Evolutionary conservation across 2,329 filamentous ascomycete genomes (phyloP).

Genomic region (Penicillium sp.): DNA sequence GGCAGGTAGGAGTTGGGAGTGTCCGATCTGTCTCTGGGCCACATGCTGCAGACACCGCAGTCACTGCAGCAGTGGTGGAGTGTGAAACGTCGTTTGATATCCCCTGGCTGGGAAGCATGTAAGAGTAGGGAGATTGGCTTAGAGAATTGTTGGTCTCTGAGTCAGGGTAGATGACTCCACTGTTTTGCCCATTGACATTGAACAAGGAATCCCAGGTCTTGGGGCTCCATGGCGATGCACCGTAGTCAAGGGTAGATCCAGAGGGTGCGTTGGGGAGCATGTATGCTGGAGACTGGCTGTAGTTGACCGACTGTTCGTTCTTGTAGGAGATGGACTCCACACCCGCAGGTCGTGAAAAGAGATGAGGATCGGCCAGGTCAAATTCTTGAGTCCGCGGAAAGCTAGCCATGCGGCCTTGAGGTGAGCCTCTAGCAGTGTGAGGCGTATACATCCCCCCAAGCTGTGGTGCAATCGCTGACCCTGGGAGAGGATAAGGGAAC

Average conservation of each 20-base stretch:
- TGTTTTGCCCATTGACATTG: conserved; percentile 19
- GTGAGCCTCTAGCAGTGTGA: conserved; percentile 14
- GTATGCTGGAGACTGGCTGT: conserved; percentile 34
- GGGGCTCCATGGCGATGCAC: conserved; percentile 23
- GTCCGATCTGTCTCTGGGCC: conserved; percentile 30
- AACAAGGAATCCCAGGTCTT: conserved; percentile 29
- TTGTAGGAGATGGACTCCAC: conserved; percentile 31
- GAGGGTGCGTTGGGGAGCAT: conserved; percentile 33
- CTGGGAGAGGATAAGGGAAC: conserved; percentile 29
- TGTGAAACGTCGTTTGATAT: conserved; percentile 25
- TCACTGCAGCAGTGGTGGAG: conserved; percentile 14
- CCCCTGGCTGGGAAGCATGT: conserved; percentile 28
- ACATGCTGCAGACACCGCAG: conserved; percentile 8
- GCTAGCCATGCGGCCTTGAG: conserved; percentile 16
- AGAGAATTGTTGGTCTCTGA: conserved; percentile 24
- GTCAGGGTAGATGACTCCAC: conserved; percentile 27
- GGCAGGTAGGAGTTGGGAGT: conserved; percentile 31
- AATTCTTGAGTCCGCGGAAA: conserved; percentile 24
- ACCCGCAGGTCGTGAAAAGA: conserved; percentile 20
- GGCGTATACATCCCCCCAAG: conserved; percentile 18
- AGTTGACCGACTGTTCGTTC: conserved; percentile 30
- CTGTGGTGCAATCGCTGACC: conserved; percentile 14
- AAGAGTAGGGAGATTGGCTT: conserved; percentile 25
- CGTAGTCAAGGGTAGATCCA: conserved; percentile 27
- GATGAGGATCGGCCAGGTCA: conserved; percentile 23